Percentiles rank a stretch among this genome's conserved stretches.
Conservation (phyloP, 225 moss, liverwort and hornwort genomes). For the Neckera pumila region DNA sequence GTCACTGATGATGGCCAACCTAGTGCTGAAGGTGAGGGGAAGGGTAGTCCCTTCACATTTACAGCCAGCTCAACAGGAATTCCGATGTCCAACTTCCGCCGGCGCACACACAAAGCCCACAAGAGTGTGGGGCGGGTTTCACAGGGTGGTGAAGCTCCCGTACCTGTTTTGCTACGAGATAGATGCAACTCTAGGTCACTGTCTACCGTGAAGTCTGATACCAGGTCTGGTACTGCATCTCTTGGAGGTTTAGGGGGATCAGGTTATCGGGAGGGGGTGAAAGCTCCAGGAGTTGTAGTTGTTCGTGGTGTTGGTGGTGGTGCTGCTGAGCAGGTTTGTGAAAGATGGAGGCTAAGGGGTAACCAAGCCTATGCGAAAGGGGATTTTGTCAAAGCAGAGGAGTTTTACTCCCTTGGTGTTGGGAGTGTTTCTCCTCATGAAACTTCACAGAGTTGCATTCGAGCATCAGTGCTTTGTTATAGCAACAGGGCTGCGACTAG, state of each 20-base stretch:
- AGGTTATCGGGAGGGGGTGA: constrained; percentile 26
- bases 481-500: constrained; percentile 97
- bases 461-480: constrained; percentile 91
- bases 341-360: constrained; percentile 85
- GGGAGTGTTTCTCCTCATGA: constrained; percentile 81
- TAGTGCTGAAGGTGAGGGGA: constrained; percentile 37
- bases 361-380: constrained; percentile 93
- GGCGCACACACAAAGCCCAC: constrained; percentile 40
- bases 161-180: constrained; percentile 16
- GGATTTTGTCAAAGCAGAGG: constrained; percentile 90
- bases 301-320: constrained; percentile 41
- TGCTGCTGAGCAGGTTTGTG: constrained; percentile 83
- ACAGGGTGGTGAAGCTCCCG: neutral
- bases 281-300: constrained; percentile 25
- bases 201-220: constrained; percentile 5
- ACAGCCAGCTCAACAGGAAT: constrained; percentile 51
- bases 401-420: constrained; percentile 86
- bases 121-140: constrained; percentile 7
- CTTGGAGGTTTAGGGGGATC: constrained; percentile 21
- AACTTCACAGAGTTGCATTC: constrained; percentile 72
- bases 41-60: constrained; percentile 47
- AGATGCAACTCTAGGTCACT: neutral
- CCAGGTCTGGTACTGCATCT: constrained; percentile 10
- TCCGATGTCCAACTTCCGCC: constrained; percentile 30
- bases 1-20: constrained; percentile 25